phyloP scores from a whole-genome alignment of 2,329 filamentous ascomycete species.

The Penicillium palitans region DNA sequence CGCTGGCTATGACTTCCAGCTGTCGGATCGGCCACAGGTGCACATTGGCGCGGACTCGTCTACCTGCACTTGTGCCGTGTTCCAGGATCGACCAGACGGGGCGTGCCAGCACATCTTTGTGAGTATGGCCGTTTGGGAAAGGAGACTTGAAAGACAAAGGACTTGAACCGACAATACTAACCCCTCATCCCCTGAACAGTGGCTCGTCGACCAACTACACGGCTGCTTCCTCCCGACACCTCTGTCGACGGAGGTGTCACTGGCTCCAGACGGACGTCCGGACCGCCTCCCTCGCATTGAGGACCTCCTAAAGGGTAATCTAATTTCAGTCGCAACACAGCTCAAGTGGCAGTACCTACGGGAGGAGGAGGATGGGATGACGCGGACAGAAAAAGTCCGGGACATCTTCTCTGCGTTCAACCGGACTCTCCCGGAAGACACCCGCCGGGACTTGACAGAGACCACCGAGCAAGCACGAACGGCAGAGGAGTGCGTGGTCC shows the following conservation, averaged over 20 bases:
- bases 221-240: constrained; percentile 34
- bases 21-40: constrained; percentile 38
- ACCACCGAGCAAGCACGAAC: constrained; percentile 35
- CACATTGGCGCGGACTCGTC: constrained; percentile 32
- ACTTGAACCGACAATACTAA: constrained; percentile 9
- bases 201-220: constrained; percentile 45
- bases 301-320: constrained; percentile 33
- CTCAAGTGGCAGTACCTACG: constrained; percentile 39
- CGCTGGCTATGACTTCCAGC: constrained; percentile 40
- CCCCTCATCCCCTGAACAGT: constrained; percentile 28
- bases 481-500: constrained; percentile 46
- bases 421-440: constrained; percentile 44
- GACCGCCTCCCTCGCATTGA: constrained; percentile 33
- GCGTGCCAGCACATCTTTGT: constrained; percentile 48
- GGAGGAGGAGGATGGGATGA: constrained; percentile 34
- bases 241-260: constrained; percentile 30
- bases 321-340: constrained; percentile 35
- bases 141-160: background rate
- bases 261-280: constrained; percentile 36
- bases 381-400: constrained; percentile 40
- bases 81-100: constrained; percentile 28
- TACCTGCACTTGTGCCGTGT: constrained; percentile 42
- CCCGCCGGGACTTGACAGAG: constrained; percentile 42
- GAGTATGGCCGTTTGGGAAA: constrained; percentile 20
- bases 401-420: constrained; percentile 51